phyloP scores from a whole-genome alignment of 345 rosid genomes.

The Camelina sativa region DNA sequence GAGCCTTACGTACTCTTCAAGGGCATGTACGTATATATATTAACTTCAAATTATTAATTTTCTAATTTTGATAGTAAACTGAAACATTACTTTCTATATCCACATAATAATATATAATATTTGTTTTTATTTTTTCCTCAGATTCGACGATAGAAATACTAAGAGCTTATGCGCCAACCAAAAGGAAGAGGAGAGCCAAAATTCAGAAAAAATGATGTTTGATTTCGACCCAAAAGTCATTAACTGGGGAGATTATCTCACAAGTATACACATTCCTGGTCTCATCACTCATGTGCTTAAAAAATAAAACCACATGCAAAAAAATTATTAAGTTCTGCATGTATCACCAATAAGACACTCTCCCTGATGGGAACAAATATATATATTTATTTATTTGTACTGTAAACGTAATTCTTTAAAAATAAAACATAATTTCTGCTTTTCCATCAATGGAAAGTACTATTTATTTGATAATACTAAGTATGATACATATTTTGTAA shows the following conservation, averaged over 20 bases:
- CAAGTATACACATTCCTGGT: slow-evolving; percentile 66
- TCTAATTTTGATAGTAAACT: background rate
- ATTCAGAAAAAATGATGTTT: slow-evolving; percentile 47
- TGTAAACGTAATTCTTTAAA: background rate
- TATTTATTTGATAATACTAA: too few species aligned
- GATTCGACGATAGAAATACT: slow-evolving; percentile 70
- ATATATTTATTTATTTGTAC: background rate
- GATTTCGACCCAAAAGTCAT: slow-evolving; percentile 66
- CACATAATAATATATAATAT: background rate
- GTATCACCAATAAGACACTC: slow-evolving; percentile 14
- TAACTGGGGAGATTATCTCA: slow-evolving; percentile 69
- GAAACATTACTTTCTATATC: background rate
- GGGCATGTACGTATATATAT: slow-evolving; percentile 65
- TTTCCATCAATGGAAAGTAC: too few species aligned
- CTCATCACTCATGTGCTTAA: slow-evolving; percentile 57
- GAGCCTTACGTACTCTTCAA: slow-evolving; percentile 85
- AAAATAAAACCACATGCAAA: slow-evolving; percentile 31
- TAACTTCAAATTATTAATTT: background rate
- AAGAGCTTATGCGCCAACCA: slow-evolving; percentile 46
- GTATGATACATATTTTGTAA: too few species aligned
- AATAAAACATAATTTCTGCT: background rate
- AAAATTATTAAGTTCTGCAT: background rate
- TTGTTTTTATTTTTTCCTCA: slow-evolving; percentile 26
- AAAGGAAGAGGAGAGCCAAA: slow-evolving; percentile 44
- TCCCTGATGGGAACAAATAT: background rate